phyloP scores from a whole-genome alignment of 176 grass and related monocot species.

The maize (Zea mays) region Zm-B73-REFERENCE-NAM-5.0 NC_050099.1:210337501-210338000 shows the following conservation, averaged over 20 bases:
- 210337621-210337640: background rate
- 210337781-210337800: constrained; percentile 81
- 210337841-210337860: constrained; percentile 99
- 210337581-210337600: too few relatives aligned
- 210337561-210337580: too few relatives aligned
- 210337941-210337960: constrained; percentile 91
- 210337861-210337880: constrained; percentile 90
- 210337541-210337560: too few relatives aligned
- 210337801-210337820: constrained; percentile 93
- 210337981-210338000: constrained; percentile 92
- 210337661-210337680: constrained; percentile 36
- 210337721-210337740: constrained; percentile 89
- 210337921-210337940: constrained; percentile 96
- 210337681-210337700: constrained; percentile 90
- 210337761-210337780: constrained; percentile 69
- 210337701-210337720: constrained; percentile 88
- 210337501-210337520: background rate
- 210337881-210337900: constrained; percentile 91
- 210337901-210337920: constrained; percentile 89
- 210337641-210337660: background rate
- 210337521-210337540: too few relatives aligned
- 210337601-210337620: too few relatives aligned
- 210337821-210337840: constrained; percentile 88
- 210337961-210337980: constrained; percentile 93
- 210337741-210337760: constrained; percentile 82